These are phyloP conservation scores for Hygrocybe coccinea DNA, from an alignment of 768 basidiomycete genomes.

Conservation along the genomic window DNA sequence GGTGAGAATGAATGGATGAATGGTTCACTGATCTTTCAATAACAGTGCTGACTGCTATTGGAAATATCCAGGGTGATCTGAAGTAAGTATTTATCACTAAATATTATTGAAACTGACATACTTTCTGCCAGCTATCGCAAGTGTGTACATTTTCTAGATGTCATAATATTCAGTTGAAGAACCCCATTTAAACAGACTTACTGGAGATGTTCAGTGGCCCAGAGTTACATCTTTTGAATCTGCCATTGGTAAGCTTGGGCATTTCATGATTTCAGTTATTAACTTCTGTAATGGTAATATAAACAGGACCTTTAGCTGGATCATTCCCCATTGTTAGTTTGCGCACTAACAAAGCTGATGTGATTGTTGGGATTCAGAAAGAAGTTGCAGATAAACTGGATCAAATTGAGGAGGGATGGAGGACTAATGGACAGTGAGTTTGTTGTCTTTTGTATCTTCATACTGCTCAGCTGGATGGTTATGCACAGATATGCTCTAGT, in stretches of 20 bases:
- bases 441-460: not conserved
- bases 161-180: not conserved
- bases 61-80: constrained; percentile 63
- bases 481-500: constrained; percentile 41
- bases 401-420: constrained; percentile 62
- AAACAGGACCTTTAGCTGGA: constrained; percentile 67
- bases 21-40: no score
- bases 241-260: constrained; percentile 55
- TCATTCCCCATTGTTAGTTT: constrained; percentile 79
- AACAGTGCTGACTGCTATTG: not conserved
- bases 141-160: constrained; percentile 38
- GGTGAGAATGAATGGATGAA: constrained; percentile 35
- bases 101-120: no score
- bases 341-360: constrained; percentile 94
- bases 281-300: no score
- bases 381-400: constrained; percentile 68
- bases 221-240: constrained; percentile 66
- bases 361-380: constrained; percentile 74
- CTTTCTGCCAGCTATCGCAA: constrained; percentile 73
- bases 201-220: constrained; percentile 87
- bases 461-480: not conserved
- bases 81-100: constrained; percentile 55
- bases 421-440: constrained; percentile 71
- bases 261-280: no score
- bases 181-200: constrained; percentile 50